Base-by-base conservation (phyloP, 768 basidiomycete species). In the Mycena albidolilacea region DNA sequence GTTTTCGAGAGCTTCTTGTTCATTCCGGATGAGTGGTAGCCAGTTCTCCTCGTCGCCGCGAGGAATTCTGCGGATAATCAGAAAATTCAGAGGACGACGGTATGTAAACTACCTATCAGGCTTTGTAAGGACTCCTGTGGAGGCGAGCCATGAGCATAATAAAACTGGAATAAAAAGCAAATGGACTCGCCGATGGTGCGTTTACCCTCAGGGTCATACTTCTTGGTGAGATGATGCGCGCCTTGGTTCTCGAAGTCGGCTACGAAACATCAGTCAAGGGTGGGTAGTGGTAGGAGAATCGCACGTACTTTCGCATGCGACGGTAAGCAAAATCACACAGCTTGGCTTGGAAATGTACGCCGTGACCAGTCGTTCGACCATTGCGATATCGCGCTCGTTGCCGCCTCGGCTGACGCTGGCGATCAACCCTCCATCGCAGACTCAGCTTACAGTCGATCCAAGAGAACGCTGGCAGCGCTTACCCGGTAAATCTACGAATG, bases 401-500 rank as follows among this genome's bases (percentile, higher is more conserved):
- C 48, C 48, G 48, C 48, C 48, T 7, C 48, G 48, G 15, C 48
- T 50, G n/a, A 50, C 48, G 15, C 48, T 50, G 7, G 48, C 48
- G 48, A 50, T 21, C 48, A 50, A 10, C 14, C 48, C 48, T 50
- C 17, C 44, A 46, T 17, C 7, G 19, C 46, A 50, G 17, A 50
- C 7, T 50, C 19, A 50, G 15, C 11, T n/a, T 17, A 50, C 19
- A 9, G 15, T 9, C 7, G 48, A n/a, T 30, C 30, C 30, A n/a
- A 50, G 44, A 19, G n/a, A 50, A n/a, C 14, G 5, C 6, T 7
- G 17, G 48, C 7, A n/a, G 2, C 7, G 4, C 48, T 50, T 7
- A 50, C 48, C 48, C 7, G 48, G 48, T n/a, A 50, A 50, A 50
- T 50, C 48, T 39, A 88, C 88, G 71, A 93, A 92, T 0, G 90